Evolutionary conservation across 176 grass and related monocot species (phyloP).

Genomic region (Dendrocalamus sinicus): DNA sequence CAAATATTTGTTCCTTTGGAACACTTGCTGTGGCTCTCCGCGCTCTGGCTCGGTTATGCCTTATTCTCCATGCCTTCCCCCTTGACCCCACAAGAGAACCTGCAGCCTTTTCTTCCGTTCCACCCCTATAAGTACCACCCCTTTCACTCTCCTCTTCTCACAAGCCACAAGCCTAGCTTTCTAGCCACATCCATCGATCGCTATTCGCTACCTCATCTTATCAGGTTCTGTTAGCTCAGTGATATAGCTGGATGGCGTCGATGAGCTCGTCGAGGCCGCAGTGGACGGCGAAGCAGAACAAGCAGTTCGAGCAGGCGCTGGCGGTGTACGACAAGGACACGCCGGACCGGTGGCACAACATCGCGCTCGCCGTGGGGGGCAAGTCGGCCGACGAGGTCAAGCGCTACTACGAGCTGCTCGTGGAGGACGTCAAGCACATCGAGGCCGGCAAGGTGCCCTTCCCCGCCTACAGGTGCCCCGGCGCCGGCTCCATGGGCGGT

Average conservation of each 20-base stretch:
- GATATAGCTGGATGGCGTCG: slow-evolving; percentile 52
- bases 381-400: slow-evolving; percentile 70
- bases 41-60: slow-evolving; percentile 24
- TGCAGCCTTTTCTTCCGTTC: neutral
- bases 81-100: slow-evolving; percentile 19
- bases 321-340: slow-evolving; percentile 63
- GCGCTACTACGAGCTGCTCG: slow-evolving; percentile 65
- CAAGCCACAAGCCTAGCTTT: neutral
- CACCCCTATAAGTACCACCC: slow-evolving; percentile 43
- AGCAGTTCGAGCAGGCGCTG: slow-evolving; percentile 75
- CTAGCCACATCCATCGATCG: neutral
- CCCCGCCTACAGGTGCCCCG: slow-evolving; percentile 50
- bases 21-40: slow-evolving; percentile 36
- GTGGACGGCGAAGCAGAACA: slow-evolving; percentile 71
- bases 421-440: slow-evolving; percentile 61
- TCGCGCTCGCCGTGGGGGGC: slow-evolving; percentile 63
- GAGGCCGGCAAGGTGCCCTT: slow-evolving; percentile 64
- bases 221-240: neutral
- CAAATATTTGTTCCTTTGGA: slow-evolving; percentile 36
- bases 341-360: slow-evolving; percentile 73
- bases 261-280: slow-evolving; percentile 42
- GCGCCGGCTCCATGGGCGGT: slow-evolving; percentile 20
- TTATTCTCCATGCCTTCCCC: slow-evolving; percentile 16
- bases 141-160: neutral
- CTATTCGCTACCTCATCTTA: neutral